phyloP scores from a whole-genome alignment of 2,329 filamentous ascomycete species.

The Microdochium nivale region DNA sequence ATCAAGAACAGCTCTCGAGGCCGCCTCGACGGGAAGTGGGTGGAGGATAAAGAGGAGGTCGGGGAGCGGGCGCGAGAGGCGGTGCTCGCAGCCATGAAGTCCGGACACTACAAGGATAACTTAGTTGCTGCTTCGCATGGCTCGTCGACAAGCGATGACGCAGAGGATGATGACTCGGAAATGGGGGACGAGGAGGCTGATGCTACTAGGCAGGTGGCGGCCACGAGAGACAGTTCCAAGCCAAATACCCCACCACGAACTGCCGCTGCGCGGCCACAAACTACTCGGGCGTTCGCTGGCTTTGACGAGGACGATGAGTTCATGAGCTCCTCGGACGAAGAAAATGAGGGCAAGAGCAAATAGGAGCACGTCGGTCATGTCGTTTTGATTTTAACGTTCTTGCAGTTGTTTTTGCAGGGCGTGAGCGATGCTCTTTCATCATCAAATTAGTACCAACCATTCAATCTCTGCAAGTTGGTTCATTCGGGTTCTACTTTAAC shows the following conservation, averaged over 20 bases:
- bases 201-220: conserved; percentile 8
- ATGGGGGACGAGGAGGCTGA: conserved; percentile 28
- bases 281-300: conserved; percentile 52
- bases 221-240: conserved; percentile 27
- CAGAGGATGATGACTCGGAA: conserved; percentile 21
- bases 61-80: conserved; percentile 74
- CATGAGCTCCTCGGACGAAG: conserved; percentile 59
- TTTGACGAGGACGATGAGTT: conserved; percentile 76
- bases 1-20: conserved; percentile 64
- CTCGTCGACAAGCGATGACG: conserved; percentile 30
- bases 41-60: conserved; percentile 89
- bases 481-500: too few species aligned
- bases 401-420: too few species aligned
- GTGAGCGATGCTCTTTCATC: too few species aligned
- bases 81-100: conserved; percentile 61
- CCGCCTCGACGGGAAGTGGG: conserved; percentile 81
- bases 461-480: too few species aligned
- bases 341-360: conserved; percentile 17
- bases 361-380: background rate
- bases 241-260: conserved; percentile 41
- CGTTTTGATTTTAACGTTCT: background rate
- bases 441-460: too few species aligned
- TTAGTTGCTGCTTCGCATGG: conserved; percentile 41
- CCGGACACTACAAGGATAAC: conserved; percentile 54
- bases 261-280: conserved; percentile 26